Conservation (phyloP, 2,329 filamentous ascomycete genomes). For the Monosporascus cannonballus region DNA sequence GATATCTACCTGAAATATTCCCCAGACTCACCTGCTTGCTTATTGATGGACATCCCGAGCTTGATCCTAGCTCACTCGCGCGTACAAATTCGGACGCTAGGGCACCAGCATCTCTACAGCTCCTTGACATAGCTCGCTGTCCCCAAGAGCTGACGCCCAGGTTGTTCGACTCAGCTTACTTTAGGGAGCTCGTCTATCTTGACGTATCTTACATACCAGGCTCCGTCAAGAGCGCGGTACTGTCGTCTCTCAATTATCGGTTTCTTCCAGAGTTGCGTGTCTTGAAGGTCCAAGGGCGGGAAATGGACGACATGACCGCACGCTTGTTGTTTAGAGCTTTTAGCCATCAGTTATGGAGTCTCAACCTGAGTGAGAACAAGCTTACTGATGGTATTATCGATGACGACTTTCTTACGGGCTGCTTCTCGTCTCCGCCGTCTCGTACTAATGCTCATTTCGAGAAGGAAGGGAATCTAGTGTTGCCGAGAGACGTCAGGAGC, state of each 20-base stretch:
- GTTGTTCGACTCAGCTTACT: slow-evolving; percentile 32
- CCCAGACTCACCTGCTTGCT: slow-evolving; percentile 41
- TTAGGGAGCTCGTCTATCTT: slow-evolving; percentile 42
- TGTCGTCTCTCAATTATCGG: slow-evolving; percentile 24
- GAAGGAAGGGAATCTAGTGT: slow-evolving; percentile 39
- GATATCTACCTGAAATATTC: slow-evolving; percentile 31
- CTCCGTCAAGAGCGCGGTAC: slow-evolving; percentile 32
- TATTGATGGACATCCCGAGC: slow-evolving; percentile 39
- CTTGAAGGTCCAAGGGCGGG: slow-evolving; percentile 42
- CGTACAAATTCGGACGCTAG: slow-evolving; percentile 3
- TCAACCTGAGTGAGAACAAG: slow-evolving; percentile 48
- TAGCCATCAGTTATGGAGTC: slow-evolving; percentile 44
- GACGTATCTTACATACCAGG: slow-evolving; percentile 46
- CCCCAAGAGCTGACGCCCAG: slow-evolving; percentile 31
- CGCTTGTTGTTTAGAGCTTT: slow-evolving; percentile 29
- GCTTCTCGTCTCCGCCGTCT: slow-evolving; percentile 27
- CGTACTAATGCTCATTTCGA: slow-evolving; percentile 32
- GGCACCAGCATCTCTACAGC: slow-evolving; percentile 20
- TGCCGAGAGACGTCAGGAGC: slow-evolving; percentile 22
- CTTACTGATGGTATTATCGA: slow-evolving; percentile 40
- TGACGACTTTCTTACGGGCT: slow-evolving; percentile 20
- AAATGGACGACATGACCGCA: slow-evolving; percentile 37
- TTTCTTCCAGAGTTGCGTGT: slow-evolving; percentile 43
- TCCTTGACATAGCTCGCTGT: slow-evolving; percentile 42
- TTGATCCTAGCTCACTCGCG: slow-evolving; percentile 35